Evolutionary conservation across 805 yeast genomes (phyloP).

Genomic region (Kodamaea kakaduensis): DNA sequence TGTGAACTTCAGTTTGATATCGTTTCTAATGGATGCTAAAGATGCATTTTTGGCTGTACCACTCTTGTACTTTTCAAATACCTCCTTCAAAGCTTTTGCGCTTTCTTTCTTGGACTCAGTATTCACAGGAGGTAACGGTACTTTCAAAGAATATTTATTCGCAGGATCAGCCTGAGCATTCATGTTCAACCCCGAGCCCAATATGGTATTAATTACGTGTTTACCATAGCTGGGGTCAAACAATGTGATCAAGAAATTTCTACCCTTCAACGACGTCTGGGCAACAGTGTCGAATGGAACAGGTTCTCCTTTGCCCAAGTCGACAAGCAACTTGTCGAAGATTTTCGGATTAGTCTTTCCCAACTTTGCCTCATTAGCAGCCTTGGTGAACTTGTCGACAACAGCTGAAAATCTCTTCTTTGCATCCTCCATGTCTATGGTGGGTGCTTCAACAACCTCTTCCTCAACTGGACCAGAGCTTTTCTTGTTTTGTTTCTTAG

Average conservation of each 20-base stretch:
- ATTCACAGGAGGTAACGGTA: conserved; percentile 72
- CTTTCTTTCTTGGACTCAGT: conserved; percentile 58
- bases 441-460: conserved; percentile 14
- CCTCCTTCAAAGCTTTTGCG: conserved; percentile 59
- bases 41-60: conserved; percentile 46
- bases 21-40: conserved; percentile 38
- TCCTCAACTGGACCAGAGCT: conserved; percentile 9
- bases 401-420: conserved; percentile 44
- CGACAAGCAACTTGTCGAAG: conserved; percentile 57
- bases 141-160: conserved; percentile 68
- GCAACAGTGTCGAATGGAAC: conserved; percentile 61
- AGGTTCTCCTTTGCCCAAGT: conserved; percentile 34
- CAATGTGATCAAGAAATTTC: conserved; percentile 71
- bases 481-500: conserved; percentile 13
- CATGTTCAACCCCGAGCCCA: conserved; percentile 66
- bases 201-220: conserved; percentile 63
- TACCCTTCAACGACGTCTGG: conserved; percentile 65
- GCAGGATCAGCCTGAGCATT: conserved; percentile 75
- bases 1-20: conserved; percentile 55
- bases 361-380: conserved; percentile 58
- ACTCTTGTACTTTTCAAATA: conserved; percentile 59
- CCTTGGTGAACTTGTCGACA: conserved; percentile 50
- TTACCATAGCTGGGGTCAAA: conserved; percentile 78
- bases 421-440: conserved; percentile 34
- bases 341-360: conserved; percentile 67